These are phyloP conservation scores for Podaxis pistillaris DNA, from an alignment of 768 basidiomycete genomes.

Conservation along the genomic window DNA sequence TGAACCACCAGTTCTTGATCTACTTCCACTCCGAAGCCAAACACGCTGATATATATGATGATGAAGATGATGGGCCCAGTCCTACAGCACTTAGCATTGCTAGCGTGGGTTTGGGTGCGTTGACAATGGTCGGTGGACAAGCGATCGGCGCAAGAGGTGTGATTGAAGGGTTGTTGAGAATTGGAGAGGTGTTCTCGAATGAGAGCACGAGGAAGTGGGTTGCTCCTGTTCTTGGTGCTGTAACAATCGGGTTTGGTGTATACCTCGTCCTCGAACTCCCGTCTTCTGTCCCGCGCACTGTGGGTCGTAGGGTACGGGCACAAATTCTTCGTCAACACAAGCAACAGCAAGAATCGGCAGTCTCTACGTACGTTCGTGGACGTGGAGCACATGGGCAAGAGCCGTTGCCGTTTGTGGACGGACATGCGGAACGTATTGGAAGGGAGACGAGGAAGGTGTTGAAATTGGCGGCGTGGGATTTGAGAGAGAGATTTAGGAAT, in stretches of 20 bases:
- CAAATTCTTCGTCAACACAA: constrained; percentile 42
- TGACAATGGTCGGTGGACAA: constrained; percentile 89
- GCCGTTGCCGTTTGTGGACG: constrained; percentile 63
- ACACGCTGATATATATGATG: constrained; percentile 17
- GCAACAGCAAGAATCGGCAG: background rate
- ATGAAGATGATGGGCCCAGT: constrained; percentile 33
- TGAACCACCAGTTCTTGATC: constrained; percentile 73
- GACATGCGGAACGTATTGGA: constrained; percentile 67
- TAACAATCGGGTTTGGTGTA: constrained; percentile 67
- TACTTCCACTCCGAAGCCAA: constrained; percentile 52
- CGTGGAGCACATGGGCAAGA: constrained; percentile 38
- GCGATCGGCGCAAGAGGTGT: constrained; percentile 72
- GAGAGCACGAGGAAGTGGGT: constrained; percentile 83
- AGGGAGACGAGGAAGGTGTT: constrained; percentile 93
- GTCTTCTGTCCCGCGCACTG: constrained; percentile 80
- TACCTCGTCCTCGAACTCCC: constrained; percentile 91
- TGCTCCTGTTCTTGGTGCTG: constrained; percentile 79
- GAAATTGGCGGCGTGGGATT: constrained; percentile 86
- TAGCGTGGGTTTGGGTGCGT: constrained; percentile 77
- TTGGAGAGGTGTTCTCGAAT: constrained; percentile 79
- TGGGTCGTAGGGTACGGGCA: constrained; percentile 79
- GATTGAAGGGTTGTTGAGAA: constrained; percentile 73
- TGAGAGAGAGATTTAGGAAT: constrained; percentile 74
- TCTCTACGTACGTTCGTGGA: constrained; percentile 17
- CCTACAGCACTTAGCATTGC: constrained; percentile 70